These are phyloP conservation scores for Leonotis leonurus DNA, from an alignment of 257 asterid genomes.

Conservation along the genomic window DNA sequence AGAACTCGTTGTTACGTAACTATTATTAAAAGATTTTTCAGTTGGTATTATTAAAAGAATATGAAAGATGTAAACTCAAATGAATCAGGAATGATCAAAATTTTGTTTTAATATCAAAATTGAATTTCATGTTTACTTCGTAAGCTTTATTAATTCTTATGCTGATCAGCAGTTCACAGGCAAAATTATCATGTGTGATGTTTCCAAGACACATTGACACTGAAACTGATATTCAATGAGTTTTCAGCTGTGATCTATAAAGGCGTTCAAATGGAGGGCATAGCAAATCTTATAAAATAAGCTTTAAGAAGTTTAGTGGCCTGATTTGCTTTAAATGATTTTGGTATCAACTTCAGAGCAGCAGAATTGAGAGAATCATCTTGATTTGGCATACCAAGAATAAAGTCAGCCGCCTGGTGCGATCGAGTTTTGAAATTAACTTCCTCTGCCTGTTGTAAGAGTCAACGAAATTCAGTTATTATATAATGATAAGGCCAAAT, in stretches of 20 bases:
- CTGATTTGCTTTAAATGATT: not conserved
- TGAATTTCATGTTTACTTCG: not conserved
- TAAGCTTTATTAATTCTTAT: not conserved
- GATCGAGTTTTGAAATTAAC: conserved; percentile 67
- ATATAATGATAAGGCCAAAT: conserved; percentile 4
- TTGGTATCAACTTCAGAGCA: not conserved
- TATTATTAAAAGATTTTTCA: not conserved
- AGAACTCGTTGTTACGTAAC: conserved; percentile 2
- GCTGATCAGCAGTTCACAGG: not conserved
- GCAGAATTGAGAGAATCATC: not conserved
- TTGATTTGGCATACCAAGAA: conserved; percentile 51
- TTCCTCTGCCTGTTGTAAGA: conserved; percentile 45
- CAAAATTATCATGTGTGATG: not conserved
- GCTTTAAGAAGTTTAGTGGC: conserved; percentile 5
- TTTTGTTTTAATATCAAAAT: not conserved
- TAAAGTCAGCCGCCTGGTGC: conserved; percentile 88
- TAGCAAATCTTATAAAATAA: not conserved
- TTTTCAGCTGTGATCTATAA: not conserved
- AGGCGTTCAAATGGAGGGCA: not conserved
- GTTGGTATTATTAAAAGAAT: not conserved
- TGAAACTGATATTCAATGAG: not conserved
- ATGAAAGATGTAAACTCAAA: conserved; percentile 7
- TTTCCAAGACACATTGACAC: not conserved
- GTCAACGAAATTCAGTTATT: conserved; percentile 4
- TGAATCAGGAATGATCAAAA: not conserved